phyloP scores from a whole-genome alignment of 192 early-diverging fungal species.

The Umbelopsis ramanniana region DNA sequence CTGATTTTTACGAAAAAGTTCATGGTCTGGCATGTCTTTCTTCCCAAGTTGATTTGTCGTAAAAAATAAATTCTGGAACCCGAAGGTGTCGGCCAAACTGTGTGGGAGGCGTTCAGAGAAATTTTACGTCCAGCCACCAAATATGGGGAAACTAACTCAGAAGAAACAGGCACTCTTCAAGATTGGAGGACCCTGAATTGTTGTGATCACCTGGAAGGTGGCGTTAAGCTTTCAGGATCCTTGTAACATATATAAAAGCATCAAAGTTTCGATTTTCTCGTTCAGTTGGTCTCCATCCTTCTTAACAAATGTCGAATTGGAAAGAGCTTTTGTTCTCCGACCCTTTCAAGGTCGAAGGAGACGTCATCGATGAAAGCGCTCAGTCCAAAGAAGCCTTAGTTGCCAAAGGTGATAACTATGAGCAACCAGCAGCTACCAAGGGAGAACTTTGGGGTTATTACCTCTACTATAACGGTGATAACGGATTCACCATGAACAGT shows the following conservation, averaged over 20 bases:
- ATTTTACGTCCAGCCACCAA: slow-evolving; percentile 9
- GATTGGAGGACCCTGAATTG: slow-evolving; percentile 18
- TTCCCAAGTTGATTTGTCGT: too few relatives aligned
- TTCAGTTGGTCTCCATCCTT: neutral
- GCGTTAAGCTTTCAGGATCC: neutral
- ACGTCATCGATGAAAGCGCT: slow-evolving; percentile 25
- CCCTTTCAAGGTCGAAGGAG: slow-evolving; percentile 36
- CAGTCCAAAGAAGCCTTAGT: neutral
- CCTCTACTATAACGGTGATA: slow-evolving; percentile 46
- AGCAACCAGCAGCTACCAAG: slow-evolving; percentile 35
- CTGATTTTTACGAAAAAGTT: too few relatives aligned
- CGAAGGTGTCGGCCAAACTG: neutral
- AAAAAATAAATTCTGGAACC: too few relatives aligned
- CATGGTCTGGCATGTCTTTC: too few relatives aligned
- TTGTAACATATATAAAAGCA: neutral
- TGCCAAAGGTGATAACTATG: slow-evolving; percentile 2
- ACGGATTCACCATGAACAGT: slow-evolving; percentile 38
- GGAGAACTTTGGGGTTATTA: slow-evolving; percentile 41
- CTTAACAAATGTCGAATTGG: neutral
- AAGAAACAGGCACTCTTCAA: neutral
- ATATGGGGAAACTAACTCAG: neutral
- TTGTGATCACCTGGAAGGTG: slow-evolving; percentile 4
- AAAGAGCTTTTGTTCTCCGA: slow-evolving; percentile 16
- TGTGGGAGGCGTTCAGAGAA: slow-evolving; percentile 11
- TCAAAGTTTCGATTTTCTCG: neutral